A percentile compares a stretch with the other conserved stretches of the same genome.
phyloP scores from a whole-genome alignment of 139 green algal species.

The Desmodesmus armatus region DNA sequence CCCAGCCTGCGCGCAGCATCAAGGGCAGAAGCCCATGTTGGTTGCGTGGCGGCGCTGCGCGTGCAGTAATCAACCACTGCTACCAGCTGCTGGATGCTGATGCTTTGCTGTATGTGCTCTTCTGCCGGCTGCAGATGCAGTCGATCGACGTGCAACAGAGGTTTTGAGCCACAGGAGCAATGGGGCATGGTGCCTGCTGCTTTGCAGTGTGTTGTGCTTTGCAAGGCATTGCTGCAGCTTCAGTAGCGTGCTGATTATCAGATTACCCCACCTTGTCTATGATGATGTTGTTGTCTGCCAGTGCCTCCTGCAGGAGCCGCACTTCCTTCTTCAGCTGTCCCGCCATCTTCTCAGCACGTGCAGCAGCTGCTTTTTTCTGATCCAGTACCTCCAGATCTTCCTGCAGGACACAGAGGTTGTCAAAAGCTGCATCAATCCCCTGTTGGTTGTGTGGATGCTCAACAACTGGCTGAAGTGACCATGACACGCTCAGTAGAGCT shows the following conservation, averaged over 20 bases:
- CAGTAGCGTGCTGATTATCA: too few species aligned
- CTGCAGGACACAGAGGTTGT: slow-evolving; percentile 40
- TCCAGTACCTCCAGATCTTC: slow-evolving; percentile 64
- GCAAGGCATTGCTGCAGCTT: too few species aligned
- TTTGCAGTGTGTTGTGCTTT: too few species aligned
- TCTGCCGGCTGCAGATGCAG: too few species aligned
- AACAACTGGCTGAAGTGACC: background rate
- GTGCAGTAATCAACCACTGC: too few species aligned
- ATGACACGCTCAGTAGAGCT: background rate
- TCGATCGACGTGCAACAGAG: too few species aligned
- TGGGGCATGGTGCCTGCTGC: too few species aligned
- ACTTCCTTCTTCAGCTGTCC: slow-evolving; percentile 71
- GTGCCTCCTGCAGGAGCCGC: slow-evolving; percentile 71
- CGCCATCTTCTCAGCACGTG: slow-evolving; percentile 57
- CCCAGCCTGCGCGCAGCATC: slow-evolving; percentile 53
- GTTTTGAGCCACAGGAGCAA: too few species aligned
- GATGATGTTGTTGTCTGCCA: slow-evolving; percentile 83
- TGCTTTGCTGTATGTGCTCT: too few species aligned
- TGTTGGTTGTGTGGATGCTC: background rate
- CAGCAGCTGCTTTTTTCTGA: slow-evolving; percentile 62
- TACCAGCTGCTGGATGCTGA: too few species aligned
- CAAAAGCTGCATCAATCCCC: background rate
- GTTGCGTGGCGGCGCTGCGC: too few species aligned
- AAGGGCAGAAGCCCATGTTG: too few species aligned
- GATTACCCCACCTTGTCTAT: slow-evolving; percentile 80